Conservation (phyloP, 1,284 basidiomycete species). For the Ganoderma resinaceum region DNA sequence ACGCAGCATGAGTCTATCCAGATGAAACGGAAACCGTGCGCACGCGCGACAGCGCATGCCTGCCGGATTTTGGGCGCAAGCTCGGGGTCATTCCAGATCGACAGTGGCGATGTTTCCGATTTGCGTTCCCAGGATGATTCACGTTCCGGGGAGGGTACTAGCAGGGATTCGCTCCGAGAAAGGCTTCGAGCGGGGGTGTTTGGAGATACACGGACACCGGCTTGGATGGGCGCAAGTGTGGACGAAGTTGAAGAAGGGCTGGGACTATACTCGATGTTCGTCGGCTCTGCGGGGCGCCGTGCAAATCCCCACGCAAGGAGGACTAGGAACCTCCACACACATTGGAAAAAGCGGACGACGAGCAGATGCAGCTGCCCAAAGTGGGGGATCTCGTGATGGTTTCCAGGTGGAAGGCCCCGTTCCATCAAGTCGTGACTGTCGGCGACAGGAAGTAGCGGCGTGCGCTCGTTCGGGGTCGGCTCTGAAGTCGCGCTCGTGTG, state of each 20-base stretch:
- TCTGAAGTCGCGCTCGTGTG: not conserved
- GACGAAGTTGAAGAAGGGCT: too few relatives aligned
- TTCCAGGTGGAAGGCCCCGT: not conserved
- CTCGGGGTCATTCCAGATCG: not conserved
- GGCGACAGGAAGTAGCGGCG: not conserved
- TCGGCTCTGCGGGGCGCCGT: too few relatives aligned
- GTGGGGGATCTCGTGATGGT: too few relatives aligned
- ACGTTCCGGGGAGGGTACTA: not conserved
- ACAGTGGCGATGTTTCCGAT: not conserved
- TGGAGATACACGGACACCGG: too few relatives aligned
- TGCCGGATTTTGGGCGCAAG: not conserved
- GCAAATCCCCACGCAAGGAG: too few relatives aligned
- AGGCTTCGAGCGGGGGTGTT: not conserved
- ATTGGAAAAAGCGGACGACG: not conserved
- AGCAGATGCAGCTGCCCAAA: not conserved
- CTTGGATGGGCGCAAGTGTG: too few relatives aligned
- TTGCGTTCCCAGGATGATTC: not conserved
- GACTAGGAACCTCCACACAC: too few relatives aligned
- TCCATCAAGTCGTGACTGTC: not conserved
- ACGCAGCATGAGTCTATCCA: conserved; percentile 1
- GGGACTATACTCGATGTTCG: too few relatives aligned
- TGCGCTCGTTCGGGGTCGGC: not conserved
- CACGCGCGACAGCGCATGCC: not conserved
- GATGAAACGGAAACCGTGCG: not conserved
- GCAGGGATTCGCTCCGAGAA: not conserved